Evolutionary conservation across 495 filamentous ascomycete genomes (phyloP).

Genomic region (Annulohypoxylon moriforme): DNA sequence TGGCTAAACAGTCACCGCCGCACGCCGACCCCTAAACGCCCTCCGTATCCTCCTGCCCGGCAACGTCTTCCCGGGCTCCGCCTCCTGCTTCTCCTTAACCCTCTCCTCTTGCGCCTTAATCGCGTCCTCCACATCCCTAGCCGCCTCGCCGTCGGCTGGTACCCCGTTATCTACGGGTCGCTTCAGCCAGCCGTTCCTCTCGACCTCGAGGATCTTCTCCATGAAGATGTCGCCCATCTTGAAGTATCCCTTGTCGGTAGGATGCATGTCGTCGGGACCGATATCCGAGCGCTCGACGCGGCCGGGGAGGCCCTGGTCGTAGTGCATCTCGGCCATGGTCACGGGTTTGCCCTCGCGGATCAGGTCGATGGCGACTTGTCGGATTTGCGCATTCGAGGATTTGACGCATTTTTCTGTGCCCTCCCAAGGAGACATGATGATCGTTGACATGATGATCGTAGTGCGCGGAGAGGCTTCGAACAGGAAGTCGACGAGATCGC

Average conservation of each 20-base stretch:
- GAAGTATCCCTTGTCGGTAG: conserved; percentile 58
- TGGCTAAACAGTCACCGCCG: not conserved
- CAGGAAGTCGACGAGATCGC: conserved; percentile 45
- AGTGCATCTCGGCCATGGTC: conserved; percentile 43
- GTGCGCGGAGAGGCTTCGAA: conserved; percentile 45
- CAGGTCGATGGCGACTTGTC: conserved; percentile 51
- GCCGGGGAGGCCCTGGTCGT: conserved; percentile 44
- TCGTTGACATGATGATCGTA: conserved; percentile 46
- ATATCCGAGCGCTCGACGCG: conserved; percentile 45
- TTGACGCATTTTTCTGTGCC: conserved; percentile 50
- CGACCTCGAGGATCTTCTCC: conserved; percentile 52
- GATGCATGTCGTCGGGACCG: conserved; percentile 50
- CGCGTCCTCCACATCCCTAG: conserved; percentile 43
- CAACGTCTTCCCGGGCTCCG: not conserved
- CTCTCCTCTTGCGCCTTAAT: conserved; percentile 38
- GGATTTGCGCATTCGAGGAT: conserved; percentile 47
- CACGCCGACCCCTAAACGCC: not conserved
- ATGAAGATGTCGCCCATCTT: conserved; percentile 62
- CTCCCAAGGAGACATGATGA: conserved; percentile 46
- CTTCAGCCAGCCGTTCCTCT: conserved; percentile 51
- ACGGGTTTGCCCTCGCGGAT: conserved; percentile 52
- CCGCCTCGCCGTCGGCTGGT: conserved; percentile 46
- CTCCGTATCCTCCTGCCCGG: not conserved
- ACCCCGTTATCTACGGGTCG: conserved; percentile 50
- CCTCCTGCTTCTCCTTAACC: conserved; percentile 24